Base-by-base conservation (phyloP, 208 protist genomes). In the Lotmaria passim region DNA sequence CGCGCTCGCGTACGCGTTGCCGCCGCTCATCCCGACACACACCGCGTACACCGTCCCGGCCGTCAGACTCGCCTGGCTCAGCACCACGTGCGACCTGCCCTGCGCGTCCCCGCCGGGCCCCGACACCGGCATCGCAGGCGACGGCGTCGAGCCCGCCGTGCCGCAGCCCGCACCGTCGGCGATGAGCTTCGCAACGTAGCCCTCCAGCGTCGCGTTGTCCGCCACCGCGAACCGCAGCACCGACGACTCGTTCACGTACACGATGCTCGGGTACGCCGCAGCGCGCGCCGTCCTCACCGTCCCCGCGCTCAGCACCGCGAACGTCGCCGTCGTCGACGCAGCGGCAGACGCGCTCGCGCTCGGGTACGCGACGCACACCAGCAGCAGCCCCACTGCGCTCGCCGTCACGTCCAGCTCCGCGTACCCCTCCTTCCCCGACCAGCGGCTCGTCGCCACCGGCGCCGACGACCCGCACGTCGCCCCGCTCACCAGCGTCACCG, bases 181-280 rank as follows among this genome's bases (percentile, higher is more conserved):
- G 57, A 69, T 39, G 14, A 86, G 43, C 60, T 80, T 51, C 0
- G 68, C 73, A 3, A 64, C 43, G 31, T 63, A 59, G 46, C 69
- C 71, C 4, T 47, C 36, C 39, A 93, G 73, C 52, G 78, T 69
- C 1, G 34, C 43, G 4, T 69, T 52, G 15, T 86, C 81, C 0
- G 75, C 76, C 0, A 86, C 76, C 17, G 70, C 17, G 56, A 93
- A 76, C n/a, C 1, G 34, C 47, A 11, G 52, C 78, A 19, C 89
- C 62, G 1, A 78, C 78, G 31, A 81, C 33, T 3, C 47, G 24
- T 43, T 43, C 38, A 15, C 24, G n/a, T 41, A 33, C 33, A 23
- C 15, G 34, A 67, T 30, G 24, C 21, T 56, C 46, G 50, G 50
- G n/a, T 56, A 30, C 0, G 87, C 81, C 60, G 77, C 52, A 3